phyloP scores from a whole-genome alignment of 805 yeast species.

The Scheffersomyces spartinae region DNA sequence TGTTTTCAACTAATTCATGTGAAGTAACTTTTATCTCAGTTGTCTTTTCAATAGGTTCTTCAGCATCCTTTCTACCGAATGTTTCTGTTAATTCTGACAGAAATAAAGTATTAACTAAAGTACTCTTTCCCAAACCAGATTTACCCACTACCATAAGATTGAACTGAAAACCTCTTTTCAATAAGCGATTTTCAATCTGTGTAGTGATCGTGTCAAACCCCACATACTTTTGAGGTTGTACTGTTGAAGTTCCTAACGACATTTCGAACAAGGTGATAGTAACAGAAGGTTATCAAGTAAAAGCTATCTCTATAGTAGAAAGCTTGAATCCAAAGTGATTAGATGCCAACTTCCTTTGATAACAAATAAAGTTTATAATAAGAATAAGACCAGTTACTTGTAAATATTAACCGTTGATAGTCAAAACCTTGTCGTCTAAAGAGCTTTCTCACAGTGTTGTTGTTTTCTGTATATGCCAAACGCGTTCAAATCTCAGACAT shows the following conservation, averaged over 20 bases:
- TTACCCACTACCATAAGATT: constrained; percentile 87
- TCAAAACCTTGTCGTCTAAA: no score
- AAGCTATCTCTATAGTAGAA: no score
- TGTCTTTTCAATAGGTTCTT: constrained; percentile 74
- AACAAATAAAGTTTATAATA: no score
- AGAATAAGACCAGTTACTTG: no score
- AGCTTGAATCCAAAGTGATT: no score
- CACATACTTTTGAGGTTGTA: constrained; percentile 68
- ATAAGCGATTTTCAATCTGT: constrained; percentile 85
- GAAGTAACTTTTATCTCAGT: constrained; percentile 67
- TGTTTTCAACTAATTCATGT: constrained; percentile 73
- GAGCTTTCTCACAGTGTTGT: no score
- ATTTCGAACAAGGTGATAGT: constrained; percentile 3
- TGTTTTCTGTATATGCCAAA: no score
- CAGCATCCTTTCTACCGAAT: constrained; percentile 55
- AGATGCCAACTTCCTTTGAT: no score
- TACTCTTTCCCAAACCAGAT: constrained; percentile 91
- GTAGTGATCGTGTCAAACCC: constrained; percentile 95
- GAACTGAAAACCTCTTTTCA: constrained; percentile 89
- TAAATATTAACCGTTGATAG: no score
- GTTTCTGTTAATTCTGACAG: constrained; percentile 69
- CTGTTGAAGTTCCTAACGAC: constrained; percentile 9
- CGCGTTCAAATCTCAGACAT: no score
- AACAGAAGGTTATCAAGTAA: no score
- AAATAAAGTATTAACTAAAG: constrained; percentile 82